Evolutionary conservation across 2,329 filamentous ascomycete genomes (phyloP), one percentile per base, ranked within the genome.

Genomic region (Cryphonectria radicalis): DNA sequence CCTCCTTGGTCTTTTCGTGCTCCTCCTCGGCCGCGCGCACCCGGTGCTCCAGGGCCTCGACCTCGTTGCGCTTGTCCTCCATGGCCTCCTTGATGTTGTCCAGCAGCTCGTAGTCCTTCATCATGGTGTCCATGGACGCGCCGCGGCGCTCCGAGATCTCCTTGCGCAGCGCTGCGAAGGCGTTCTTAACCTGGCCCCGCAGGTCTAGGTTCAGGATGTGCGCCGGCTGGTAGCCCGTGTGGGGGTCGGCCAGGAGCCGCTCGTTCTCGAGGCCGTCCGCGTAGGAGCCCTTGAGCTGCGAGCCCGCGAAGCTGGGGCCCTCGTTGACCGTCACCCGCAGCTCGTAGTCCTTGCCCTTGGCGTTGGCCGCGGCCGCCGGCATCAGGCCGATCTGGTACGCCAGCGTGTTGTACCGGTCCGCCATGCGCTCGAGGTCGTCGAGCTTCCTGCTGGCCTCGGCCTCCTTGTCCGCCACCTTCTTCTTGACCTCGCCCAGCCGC

Each of bases 51-150:
- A 99, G 85, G 4, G 94, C 93, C 79, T 98, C 95, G 25, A 99
- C 93, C 79, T 99, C 96, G 75, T 91, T 92, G 73, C 92, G 89
- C 84, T 97, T 98, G 82, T 99, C 95, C 79, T 98, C 95, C 81
- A 99, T 96, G 22, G 95, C 94, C 82, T 99, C 97, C 80, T 96
- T 96, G 80, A 98, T 95, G 76, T 93, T 93, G 80, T 98, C 95
- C 13, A 99, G 89, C 74, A 97, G 87, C 79, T 98, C 96, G 77
- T 97, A 93, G 75, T 97, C 94, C 78, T 96, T 95, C 88, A 98
- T 93, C 86, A 98, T 96, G 67, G 91, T 90, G 78, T 98, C 95
- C 77, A 97, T 90, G 0, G 92, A 92, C 6, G 88, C 84, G 73
- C 92, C 94, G 67, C 95, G 89, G 69, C 96, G 89, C 79, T 98